Evolutionary conservation across 352 stramenopile genomes (phyloP), one percentile per base, ranked within the genome.

Genomic region (Phytophthora hibernalis): DNA sequence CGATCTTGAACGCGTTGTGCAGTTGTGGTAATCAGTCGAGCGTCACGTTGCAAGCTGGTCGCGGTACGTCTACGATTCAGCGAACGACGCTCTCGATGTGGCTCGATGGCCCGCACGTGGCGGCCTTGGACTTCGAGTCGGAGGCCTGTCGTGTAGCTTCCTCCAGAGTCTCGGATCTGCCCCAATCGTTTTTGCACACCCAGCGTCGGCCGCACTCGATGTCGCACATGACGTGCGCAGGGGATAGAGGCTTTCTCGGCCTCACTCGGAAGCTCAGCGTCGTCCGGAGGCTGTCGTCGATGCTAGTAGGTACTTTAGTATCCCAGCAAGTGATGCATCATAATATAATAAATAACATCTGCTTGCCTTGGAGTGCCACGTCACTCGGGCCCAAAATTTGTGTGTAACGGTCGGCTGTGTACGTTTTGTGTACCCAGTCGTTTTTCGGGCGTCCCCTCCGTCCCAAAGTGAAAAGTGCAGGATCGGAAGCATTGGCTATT

Each of bases 281-380:
- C 21, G 37, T 12, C 13, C 20, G 12, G 37, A n/a, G 45, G 43
- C 28, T 26, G 26, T 31, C 26, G 26, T 7, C 26, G 26, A 7
- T 31, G 26, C 26, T 31, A 31, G 26, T n/a, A n/a, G n/a, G n/a
- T n/a, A n/a, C n/a, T n/a, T n/a, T n/a, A n/a, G n/a, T n/a, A n/a
- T n/a, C n/a, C n/a, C 26, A 31, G 26, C 26, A 31, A 31, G 26
- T 31, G 5, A 31, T 31, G n/a, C n/a, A n/a, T n/a, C n/a, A n/a
- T n/a, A n/a, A n/a, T n/a, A n/a, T n/a, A n/a, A n/a, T n/a, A n/a
- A n/a, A n/a, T n/a, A n/a, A n/a, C n/a, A n/a, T n/a, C n/a, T n/a
- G n/a, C n/a, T n/a, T n/a, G n/a, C n/a, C 22, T 70, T 70, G 54
- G 65, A 70, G 61, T 59, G 53, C 61, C 63, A 71, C 55, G 63